Percentiles rank a stretch among this genome's conserved stretches.
Evolutionary conservation across 2,329 filamentous ascomycete species (phyloP).

Genomic region (Verticillium albo-atrum): DNA sequence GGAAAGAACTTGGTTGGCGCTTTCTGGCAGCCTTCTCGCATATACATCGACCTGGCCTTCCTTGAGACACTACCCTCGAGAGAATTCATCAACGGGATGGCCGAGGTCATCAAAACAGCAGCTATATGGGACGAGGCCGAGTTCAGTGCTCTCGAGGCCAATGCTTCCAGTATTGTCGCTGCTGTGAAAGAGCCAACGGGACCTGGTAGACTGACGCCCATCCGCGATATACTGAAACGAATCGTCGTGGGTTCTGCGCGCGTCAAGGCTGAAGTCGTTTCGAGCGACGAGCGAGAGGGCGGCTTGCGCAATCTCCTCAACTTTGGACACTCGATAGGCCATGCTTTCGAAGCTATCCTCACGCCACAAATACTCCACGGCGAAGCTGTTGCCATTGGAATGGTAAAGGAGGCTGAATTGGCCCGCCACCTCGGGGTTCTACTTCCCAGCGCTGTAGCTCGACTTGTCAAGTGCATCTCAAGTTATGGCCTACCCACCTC

Average conservation of each 20-base stretch:
- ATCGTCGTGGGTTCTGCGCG: conserved; percentile 87
- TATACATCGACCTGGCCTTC: conserved; percentile 92
- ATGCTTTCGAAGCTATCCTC: conserved; percentile 92
- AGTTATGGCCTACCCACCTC: conserved; percentile 88
- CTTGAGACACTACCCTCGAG: conserved; percentile 83
- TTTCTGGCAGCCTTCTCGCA: conserved; percentile 92
- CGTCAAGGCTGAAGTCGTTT: conserved; percentile 92
- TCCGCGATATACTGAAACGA: conserved; percentile 66
- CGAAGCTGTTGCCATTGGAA: conserved; percentile 93
- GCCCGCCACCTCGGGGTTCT: conserved; percentile 84
- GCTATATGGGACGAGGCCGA: conserved; percentile 92
- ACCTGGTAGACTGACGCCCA: conserved; percentile 59
- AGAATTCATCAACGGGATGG: conserved; percentile 98
- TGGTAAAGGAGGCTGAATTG: conserved; percentile 96
- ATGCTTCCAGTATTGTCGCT: conserved; percentile 70
- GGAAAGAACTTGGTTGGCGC: conserved; percentile 95
- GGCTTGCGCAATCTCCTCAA: conserved; percentile 92
- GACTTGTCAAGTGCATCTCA: conserved; percentile 88
- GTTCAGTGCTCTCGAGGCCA: conserved; percentile 78
- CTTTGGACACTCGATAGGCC: conserved; percentile 96
- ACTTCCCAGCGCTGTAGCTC: conserved; percentile 80
- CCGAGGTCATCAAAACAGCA: conserved; percentile 95
- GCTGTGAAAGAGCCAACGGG: conserved; percentile 58
- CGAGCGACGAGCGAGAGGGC: conserved; percentile 88
- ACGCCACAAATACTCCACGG: conserved; percentile 95